phyloP scores from a whole-genome alignment of 768 basidiomycete species.

The Xerocomus spinulosus region DNA sequence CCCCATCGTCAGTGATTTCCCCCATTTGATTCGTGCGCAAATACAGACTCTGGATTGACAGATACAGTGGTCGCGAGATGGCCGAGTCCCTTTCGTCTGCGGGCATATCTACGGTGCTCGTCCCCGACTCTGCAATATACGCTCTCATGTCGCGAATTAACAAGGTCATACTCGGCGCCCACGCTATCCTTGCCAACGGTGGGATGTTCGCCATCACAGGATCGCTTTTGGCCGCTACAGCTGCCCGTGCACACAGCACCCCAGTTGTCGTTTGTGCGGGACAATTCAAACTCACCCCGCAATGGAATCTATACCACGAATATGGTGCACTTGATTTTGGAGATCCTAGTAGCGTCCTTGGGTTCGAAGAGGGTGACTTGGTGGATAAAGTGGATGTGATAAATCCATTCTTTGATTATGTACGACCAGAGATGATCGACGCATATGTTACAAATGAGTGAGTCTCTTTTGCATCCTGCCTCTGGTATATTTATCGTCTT shows the following conservation, averaged over 20 bases:
- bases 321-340: constrained; percentile 82
- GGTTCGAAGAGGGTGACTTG: constrained; percentile 72
- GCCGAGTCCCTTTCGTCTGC: constrained; percentile 74
- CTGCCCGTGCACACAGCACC: constrained; percentile 84
- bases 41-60: constrained; percentile 28
- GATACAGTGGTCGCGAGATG: constrained; percentile 83
- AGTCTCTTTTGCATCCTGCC: constrained; percentile 33
- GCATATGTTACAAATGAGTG: constrained; percentile 97
- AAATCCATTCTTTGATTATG: constrained; percentile 96
- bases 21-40: constrained; percentile 1
- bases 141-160: constrained; percentile 96
- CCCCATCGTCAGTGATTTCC: constrained; percentile 67
- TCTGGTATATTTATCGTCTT: constrained; percentile 5
- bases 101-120: constrained; percentile 89
- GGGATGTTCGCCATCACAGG: constrained; percentile 91
- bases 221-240: constrained; percentile 77
- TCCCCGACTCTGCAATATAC: constrained; percentile 94
- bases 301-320: constrained; percentile 85
- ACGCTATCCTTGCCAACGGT: constrained; percentile 95
- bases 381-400: constrained; percentile 88
- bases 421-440: constrained; percentile 86
- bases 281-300: constrained; percentile 92
- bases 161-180: constrained; percentile 93
- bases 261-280: constrained; percentile 93
- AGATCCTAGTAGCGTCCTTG: constrained; percentile 58